Percentiles rank a stretch among this genome's conserved stretches.
phyloP scores from a whole-genome alignment of 2,329 filamentous ascomycete genomes.

The Fusarium sp. region DNA sequence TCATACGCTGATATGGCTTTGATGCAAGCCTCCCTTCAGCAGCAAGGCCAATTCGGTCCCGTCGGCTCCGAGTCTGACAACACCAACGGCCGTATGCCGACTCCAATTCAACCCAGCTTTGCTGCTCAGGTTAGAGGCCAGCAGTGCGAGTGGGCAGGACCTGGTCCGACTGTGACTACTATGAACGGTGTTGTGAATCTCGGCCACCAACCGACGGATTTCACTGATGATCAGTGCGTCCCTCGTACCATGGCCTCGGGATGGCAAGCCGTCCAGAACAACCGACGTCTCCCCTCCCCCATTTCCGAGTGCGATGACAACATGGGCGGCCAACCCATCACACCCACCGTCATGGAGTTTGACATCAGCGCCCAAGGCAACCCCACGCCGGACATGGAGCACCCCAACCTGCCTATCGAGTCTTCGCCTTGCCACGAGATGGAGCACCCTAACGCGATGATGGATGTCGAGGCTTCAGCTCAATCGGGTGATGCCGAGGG shows the following conservation, averaged over 20 bases:
- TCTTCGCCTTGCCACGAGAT: conserved; percentile 52
- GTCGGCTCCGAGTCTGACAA: conserved; percentile 38
- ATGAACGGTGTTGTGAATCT: conserved; percentile 54
- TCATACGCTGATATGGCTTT: conserved; percentile 64
- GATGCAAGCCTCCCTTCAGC: conserved; percentile 52
- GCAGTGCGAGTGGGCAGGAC: conserved; percentile 56
- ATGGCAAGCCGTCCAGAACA: conserved; percentile 66
- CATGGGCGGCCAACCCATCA: conserved; percentile 54
- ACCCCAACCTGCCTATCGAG: conserved; percentile 31
- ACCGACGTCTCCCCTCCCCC: conserved; percentile 68
- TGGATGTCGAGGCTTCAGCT: conserved; percentile 50
- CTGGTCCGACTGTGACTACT: conserved; percentile 49
- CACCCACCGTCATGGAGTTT: conserved; percentile 48
- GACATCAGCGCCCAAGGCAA: conserved; percentile 51
- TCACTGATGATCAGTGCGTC: conserved; percentile 57
- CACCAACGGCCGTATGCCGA: conserved; percentile 64
- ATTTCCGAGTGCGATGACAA: conserved; percentile 68
- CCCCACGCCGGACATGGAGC: conserved; percentile 46
- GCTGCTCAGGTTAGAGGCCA: conserved; percentile 67
- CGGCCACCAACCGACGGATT: conserved; percentile 55
- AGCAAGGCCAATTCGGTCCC: conserved; percentile 21
- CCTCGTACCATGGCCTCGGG: conserved; percentile 64
- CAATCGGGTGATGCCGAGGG: conserved; percentile 47
- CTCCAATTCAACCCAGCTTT: conserved; percentile 70
- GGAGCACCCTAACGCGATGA: conserved; percentile 54